Conservation (phyloP, 352 stramenopile species). For the Plasmopara viticola region DNA sequence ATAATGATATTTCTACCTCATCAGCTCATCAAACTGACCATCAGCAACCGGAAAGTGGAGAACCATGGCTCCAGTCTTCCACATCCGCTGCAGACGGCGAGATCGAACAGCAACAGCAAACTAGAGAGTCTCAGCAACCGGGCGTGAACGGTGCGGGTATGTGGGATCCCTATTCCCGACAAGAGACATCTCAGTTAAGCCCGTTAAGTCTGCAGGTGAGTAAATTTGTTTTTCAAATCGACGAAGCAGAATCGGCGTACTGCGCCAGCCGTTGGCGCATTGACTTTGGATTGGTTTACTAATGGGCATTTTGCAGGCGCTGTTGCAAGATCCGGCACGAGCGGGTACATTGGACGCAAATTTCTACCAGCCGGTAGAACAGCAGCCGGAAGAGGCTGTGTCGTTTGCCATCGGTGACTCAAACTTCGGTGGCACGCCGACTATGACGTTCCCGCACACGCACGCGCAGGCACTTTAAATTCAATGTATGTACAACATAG, state of each 20-base stretch:
- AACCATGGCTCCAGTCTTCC: constrained; percentile 18
- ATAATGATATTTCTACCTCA: constrained; percentile 19
- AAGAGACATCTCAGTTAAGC: constrained; percentile 36
- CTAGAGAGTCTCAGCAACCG: constrained; percentile 23
- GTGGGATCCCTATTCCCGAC: constrained; percentile 36
- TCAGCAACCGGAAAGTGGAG: constrained; percentile 22
- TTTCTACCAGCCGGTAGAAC: constrained; percentile 28
- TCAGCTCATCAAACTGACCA: constrained; percentile 27
- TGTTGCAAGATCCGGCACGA: constrained; percentile 33
- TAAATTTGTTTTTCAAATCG: constrained; percentile 38
- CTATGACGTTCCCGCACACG: constrained; percentile 23
- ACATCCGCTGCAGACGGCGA: constrained; percentile 13
- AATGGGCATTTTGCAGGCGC: constrained; percentile 25
- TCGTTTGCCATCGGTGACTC: constrained; percentile 20
- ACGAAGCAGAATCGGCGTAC: constrained; percentile 4
- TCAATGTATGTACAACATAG: neutral
- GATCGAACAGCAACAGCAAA: constrained; percentile 21
- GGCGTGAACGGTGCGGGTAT: constrained; percentile 19
- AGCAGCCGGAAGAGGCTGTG: constrained; percentile 12
- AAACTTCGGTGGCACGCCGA: constrained; percentile 16
- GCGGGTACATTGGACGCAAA: constrained; percentile 19
- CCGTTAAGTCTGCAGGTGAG: constrained; percentile 45
- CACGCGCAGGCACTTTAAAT: constrained; percentile 20
- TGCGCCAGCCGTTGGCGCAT: constrained; percentile 1
- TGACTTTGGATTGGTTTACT: constrained; percentile 27